Evolutionary conservation across 495 filamentous ascomycete species (phyloP), one percentile per base, ranked within the genome.

Genomic region (Articulospora tetracladia): DNA sequence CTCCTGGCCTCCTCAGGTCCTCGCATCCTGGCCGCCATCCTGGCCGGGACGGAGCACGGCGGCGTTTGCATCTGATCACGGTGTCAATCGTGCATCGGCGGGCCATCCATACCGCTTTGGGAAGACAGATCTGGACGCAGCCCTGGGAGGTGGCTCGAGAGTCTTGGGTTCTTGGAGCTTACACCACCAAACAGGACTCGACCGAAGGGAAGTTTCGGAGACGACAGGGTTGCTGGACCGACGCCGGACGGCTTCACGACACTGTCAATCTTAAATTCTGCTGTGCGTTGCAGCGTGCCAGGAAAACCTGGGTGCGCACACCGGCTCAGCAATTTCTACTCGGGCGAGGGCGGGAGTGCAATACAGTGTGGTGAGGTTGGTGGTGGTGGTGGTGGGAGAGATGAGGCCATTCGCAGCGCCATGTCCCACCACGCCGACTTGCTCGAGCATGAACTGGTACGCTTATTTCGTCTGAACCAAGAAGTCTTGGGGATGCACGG

Each of bases 41-140:
- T n/a, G n/a, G n/a, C n/a, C n/a, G n/a, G n/a, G n/a, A n/a, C n/a
- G n/a, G n/a, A n/a, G n/a, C n/a, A n/a, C n/a, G 39, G 15, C 39
- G 57, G 46, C 41, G 56, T 63, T 67, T 67, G 36, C 32, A 58
- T 67, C 61, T 59, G 49, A 62, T 60, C 55, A 60, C 17, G 23
- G 57, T 64, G 59, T 51, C 65, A 64, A 61, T 56, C 53, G 30
- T 60, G 59, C 59, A 60, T 39, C 12, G 27, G 47, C 49, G 22
- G 49, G 19, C 25, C 22, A 6, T 24, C 27, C 28, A 8, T 11
- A 19, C 39, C 39, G 8, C 10, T 11, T 44, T 44, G 11, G 39
- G 39, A 11, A 11, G 39, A 44, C 15, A 44, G 4, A 7, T 44
- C 39, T 32, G 39, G 39, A 44, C n/a, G 3, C 7, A 59, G 60